Evolutionary conservation across 805 yeast species (phyloP).

Genomic region (Zygosaccharomyces siamensis): DNA sequence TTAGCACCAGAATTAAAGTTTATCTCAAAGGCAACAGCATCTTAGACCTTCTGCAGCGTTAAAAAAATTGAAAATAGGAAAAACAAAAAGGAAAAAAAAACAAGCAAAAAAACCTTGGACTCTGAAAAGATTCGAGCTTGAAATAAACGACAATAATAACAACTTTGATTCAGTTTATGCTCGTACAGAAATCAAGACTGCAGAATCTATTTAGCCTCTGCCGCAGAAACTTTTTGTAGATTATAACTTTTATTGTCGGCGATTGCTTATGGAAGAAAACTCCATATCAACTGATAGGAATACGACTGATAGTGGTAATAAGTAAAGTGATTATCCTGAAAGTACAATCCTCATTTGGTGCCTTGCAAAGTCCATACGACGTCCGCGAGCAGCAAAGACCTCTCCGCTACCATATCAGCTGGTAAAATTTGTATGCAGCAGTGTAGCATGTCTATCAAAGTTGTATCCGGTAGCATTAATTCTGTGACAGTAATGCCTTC

Average conservation of each 20-base stretch:
- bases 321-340: background rate
- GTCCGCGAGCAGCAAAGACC: constrained; percentile 25
- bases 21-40: background rate
- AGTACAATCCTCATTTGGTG: background rate
- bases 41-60: background rate
- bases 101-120: background rate
- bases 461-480: constrained; percentile 19
- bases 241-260: background rate
- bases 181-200: no score
- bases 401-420: constrained; percentile 10
- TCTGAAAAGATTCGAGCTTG: background rate
- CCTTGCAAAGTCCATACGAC: constrained; percentile 12
- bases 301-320: background rate
- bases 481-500: constrained; percentile 28
- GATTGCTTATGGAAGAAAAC: background rate
- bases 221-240: background rate
- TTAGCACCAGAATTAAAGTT: background rate
- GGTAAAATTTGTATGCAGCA: constrained; percentile 27
- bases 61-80: background rate
- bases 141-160: background rate
- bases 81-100: no score
- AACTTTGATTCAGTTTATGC: no score
- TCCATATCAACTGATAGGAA: background rate
- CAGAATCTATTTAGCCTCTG: no score
- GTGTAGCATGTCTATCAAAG: constrained; percentile 21